phyloP scores from a whole-genome alignment of 2,329 filamentous ascomycete species.

The Dactylella cylindrospora region DNA sequence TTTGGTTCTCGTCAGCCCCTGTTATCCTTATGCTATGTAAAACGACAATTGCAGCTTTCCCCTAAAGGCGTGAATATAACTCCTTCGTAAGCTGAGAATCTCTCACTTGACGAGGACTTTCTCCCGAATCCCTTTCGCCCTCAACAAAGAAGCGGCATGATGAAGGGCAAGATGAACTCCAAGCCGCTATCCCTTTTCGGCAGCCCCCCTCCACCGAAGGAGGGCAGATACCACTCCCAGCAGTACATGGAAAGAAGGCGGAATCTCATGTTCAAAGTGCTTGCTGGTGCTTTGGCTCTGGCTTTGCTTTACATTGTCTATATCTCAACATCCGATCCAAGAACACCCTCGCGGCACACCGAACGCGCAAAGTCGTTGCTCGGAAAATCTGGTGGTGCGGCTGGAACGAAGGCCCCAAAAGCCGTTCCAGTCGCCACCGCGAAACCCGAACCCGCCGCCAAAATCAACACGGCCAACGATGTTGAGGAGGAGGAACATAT shows the following conservation, averaged over 20 bases:
- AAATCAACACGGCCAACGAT: conserved; percentile 2
- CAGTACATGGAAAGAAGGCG: conserved; percentile 39
- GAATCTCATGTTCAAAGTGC: conserved; percentile 30
- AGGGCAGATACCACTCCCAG: conserved; percentile 37
- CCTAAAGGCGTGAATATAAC: no score
- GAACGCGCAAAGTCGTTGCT: conserved; percentile 28
- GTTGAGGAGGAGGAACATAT: conserved; percentile 21
- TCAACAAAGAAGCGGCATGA: conserved; percentile 11
- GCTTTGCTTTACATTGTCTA: conserved; percentile 28
- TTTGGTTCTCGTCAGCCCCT: no score
- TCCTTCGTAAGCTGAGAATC: conserved; percentile 1
- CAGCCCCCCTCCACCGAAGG: conserved; percentile 37
- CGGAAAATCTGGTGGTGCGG: conserved; percentile 1
- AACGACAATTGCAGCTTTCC: no score
- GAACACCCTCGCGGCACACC: conserved; percentile 33
- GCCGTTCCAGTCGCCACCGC: conserved; percentile 9
- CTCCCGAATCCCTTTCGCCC: neutral
- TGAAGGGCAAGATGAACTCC: conserved; percentile 43
- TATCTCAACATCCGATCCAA: conserved; percentile 32
- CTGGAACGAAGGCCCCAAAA: neutral
- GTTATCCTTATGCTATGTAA: no score
- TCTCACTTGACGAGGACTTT: conserved; percentile 2
- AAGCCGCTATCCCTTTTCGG: conserved; percentile 36
- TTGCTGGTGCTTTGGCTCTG: conserved; percentile 24
- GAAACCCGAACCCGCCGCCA: conserved; percentile 5